Evolutionary conservation across 371 early-diverging fungal species (phyloP).

Genomic region (Sporodiniella umbellata): DNA sequence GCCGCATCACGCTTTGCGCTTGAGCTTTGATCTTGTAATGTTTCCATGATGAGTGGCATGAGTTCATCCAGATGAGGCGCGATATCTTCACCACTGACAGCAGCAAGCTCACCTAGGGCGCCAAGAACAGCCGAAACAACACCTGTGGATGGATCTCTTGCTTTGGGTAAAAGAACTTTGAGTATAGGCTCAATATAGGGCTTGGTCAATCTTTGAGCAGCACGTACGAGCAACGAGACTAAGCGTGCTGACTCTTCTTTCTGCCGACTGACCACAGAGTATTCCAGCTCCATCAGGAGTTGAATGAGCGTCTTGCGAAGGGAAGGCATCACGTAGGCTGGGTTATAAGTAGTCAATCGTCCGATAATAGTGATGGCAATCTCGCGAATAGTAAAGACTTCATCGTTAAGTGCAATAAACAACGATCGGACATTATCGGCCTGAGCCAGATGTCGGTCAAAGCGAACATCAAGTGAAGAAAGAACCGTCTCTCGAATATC

Average conservation of each 20-base stretch:
- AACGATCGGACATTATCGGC: conserved; percentile 88
- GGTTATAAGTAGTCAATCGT: conserved; percentile 82
- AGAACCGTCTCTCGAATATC: conserved; percentile 80
- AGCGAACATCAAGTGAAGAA: conserved; percentile 73
- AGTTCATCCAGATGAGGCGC: conserved; percentile 78
- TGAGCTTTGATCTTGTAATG: conserved; percentile 88
- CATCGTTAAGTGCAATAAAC: conserved; percentile 91
- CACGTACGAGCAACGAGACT: conserved; percentile 72
- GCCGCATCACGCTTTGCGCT: conserved; percentile 87
- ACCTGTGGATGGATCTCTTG: conserved; percentile 74
- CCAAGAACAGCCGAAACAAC: conserved; percentile 83
- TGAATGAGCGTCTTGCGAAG: conserved; percentile 87
- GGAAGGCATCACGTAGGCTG: conserved; percentile 91
- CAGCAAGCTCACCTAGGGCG: conserved; percentile 87
- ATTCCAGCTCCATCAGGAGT: conserved; percentile 90
- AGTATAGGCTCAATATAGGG: conserved; percentile 92
- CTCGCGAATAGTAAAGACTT: conserved; percentile 87
- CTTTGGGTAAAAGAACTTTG: conserved; percentile 80
- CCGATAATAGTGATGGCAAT: conserved; percentile 86
- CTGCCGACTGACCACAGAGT: conserved; percentile 78
- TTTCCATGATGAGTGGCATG: conserved; percentile 86
- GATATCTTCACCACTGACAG: conserved; percentile 85
- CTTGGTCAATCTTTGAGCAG: conserved; percentile 80
- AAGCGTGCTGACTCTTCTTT: conserved; percentile 89
- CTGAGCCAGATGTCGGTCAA: conserved; percentile 89